These are phyloP conservation scores for Sordariomycetes sp. DNA, from an alignment of 2,329 filamentous ascomycete genomes.

Conservation along the genomic window DNA sequence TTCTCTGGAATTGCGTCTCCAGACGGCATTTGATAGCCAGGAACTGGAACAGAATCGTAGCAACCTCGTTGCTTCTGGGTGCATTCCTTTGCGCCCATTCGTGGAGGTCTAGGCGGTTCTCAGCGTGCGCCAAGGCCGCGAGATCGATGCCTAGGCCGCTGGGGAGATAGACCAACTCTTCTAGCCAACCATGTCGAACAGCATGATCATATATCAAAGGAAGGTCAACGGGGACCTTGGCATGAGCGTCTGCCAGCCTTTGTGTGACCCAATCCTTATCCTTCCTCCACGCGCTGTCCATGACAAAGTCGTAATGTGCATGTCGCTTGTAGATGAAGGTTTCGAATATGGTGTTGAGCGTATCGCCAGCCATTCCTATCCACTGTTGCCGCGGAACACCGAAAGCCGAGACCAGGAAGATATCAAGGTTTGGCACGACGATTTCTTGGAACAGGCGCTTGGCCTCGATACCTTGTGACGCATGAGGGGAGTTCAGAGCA, in stretches of 20 bases:
- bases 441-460: slow-evolving; percentile 59
- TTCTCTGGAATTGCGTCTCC: slow-evolving; percentile 65
- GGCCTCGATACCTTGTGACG: slow-evolving; percentile 53
- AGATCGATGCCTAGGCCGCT: slow-evolving; percentile 85
- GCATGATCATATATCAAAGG: slow-evolving; percentile 51
- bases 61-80: slow-evolving; percentile 58
- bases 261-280: slow-evolving; percentile 80
- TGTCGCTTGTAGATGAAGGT: slow-evolving; percentile 73
- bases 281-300: slow-evolving; percentile 86
- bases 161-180: slow-evolving; percentile 66
- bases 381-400: slow-evolving; percentile 66
- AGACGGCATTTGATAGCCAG: slow-evolving; percentile 75
- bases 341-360: slow-evolving; percentile 68
- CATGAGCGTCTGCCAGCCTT: slow-evolving; percentile 74
- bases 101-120: slow-evolving; percentile 69
- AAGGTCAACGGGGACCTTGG: slow-evolving; percentile 51
- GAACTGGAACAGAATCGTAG: slow-evolving; percentile 67
- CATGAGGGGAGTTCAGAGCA: slow-evolving; percentile 50
- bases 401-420: slow-evolving; percentile 71
- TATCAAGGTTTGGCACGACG: slow-evolving; percentile 64
- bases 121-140: slow-evolving; percentile 74
- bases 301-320: slow-evolving; percentile 69
- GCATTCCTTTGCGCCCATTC: slow-evolving; percentile 70
- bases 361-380: slow-evolving; percentile 66
- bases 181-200: slow-evolving; percentile 73